Base-by-base conservation (phyloP, 2,329 filamentous ascomycete genomes). In the Fusarium sp. region DNA sequence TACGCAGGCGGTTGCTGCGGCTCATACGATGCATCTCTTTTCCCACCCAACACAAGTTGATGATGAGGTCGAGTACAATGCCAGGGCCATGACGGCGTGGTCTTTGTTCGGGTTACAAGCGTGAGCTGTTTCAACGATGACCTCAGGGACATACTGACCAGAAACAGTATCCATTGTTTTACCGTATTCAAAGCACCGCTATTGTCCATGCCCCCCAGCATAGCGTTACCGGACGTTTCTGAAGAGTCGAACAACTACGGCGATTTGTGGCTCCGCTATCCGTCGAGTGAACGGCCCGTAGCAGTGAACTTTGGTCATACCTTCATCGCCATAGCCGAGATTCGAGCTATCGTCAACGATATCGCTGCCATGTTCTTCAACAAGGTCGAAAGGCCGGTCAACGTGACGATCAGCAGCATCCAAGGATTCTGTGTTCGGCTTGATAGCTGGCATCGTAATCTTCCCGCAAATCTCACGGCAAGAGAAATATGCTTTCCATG, bases 361-460 rank as follows among this genome's bases (percentile, higher is more conserved):
- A 15, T 50, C 3, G 59, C 53, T 11, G n/a, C 5, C n/a, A 38
- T 25, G 0, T 61, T 59, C 16, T 59, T 61, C n/a, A 9, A 2
- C 0, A n/a, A 24, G 10, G 20, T 49, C 0, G 2, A 29, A 6
- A n/a, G 14, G 0, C n/a, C 34, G 0, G 6, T 29, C 0, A 11
- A 20, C 0, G 1, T 15, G 11, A 32, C 2, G 0, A 3, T 59
- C 3, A 6, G 30, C 5, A 38, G 6, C 1, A 61, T 59, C 0
- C 45, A 24, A 1, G 25, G n/a, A 2, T 50, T 59, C 1, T 61
- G 58, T 18, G 16, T 59, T 0, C 52, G 54, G 1, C 58, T 61
- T 1, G 25, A 58, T 4, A 12, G 20, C 0, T 61, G 43, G 58
- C 22, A 34, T 16, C 52, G 5, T 4, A 58, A 29, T 34, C 52